A percentile compares a stretch with the other conserved stretches of the same genome.
phyloP scores from a whole-genome alignment of 164 flowering plant species.

The Annona squamosa region DNA sequence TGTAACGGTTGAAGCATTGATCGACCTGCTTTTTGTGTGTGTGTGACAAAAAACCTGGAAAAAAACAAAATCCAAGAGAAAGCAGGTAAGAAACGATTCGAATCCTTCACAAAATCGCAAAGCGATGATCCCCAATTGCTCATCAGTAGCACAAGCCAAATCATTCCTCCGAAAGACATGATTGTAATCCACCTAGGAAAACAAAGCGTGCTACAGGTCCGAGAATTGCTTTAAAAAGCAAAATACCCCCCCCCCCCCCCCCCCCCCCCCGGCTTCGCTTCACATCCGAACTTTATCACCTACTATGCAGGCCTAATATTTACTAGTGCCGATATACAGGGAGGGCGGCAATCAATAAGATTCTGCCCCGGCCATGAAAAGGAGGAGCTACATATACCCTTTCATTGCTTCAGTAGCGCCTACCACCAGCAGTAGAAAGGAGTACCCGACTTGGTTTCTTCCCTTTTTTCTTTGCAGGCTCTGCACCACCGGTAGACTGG shows the following conservation, averaged over 20 bases:
- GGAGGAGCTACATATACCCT: not conserved
- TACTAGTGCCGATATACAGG: not conserved
- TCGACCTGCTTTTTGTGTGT: no score
- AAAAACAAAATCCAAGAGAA: no score
- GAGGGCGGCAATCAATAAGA: not conserved
- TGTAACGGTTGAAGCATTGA: no score
- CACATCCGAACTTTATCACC: not conserved
- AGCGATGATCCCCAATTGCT: not conserved
- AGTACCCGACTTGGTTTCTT: conserved; percentile 73
- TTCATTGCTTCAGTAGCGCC: conserved; percentile 53
- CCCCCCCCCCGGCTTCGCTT: no score
- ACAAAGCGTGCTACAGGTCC: no score
- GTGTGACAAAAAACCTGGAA: no score
- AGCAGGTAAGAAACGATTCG: no score
- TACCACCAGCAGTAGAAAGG: conserved; percentile 79
- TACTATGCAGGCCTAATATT: not conserved
- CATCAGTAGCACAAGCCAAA: not conserved
- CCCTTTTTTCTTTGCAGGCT: conserved; percentile 62
- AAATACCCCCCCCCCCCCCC: no score
- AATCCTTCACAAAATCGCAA: not conserved
- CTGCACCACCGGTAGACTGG: conserved; percentile 21
- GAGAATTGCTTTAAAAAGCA: no score
- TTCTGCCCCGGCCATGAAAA: not conserved
- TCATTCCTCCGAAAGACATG: not conserved
- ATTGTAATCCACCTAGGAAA: no score